These are phyloP conservation scores for Naegleria lovaniensis DNA, from an alignment of 208 protist genomes.

Conservation along the genomic window DNA sequence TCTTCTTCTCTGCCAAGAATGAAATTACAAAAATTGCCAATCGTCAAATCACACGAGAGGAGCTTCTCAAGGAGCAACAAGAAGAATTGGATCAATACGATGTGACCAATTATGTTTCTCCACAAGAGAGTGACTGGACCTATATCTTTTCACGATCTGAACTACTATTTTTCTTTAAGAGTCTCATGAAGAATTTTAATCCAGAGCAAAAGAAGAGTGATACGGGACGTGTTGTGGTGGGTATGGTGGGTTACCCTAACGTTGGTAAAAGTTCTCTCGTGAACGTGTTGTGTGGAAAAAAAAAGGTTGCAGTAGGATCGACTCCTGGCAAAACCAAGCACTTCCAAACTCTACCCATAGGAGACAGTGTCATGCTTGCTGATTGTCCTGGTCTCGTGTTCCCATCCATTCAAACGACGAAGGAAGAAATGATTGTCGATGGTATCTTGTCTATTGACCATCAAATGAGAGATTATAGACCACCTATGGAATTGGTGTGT, in stretches of 20 bases:
- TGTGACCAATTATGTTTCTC: not conserved
- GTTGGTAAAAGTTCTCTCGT: constrained; percentile 96
- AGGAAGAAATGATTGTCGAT: constrained; percentile 89
- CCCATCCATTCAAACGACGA: constrained; percentile 52
- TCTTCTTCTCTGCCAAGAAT: constrained; percentile 74
- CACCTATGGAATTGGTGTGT: constrained; percentile 42
- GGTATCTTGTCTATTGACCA: constrained; percentile 87
- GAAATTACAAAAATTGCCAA: not conserved
- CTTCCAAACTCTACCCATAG: constrained; percentile 89
- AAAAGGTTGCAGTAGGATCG: constrained; percentile 86
- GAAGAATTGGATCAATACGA: not conserved
- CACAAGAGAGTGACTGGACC: not conserved
- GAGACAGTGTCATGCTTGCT: constrained; percentile 82
- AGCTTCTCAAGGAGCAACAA: not conserved
- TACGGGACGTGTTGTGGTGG: constrained; percentile 60
- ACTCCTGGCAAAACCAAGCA: constrained; percentile 98
- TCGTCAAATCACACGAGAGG: not conserved
- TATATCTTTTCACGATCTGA: not conserved
- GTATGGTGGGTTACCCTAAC: constrained; percentile 96
- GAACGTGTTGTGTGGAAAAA: constrained; percentile 86
- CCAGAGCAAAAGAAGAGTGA: not conserved
- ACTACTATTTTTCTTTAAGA: not conserved
- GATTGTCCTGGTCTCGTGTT: constrained; percentile 94
- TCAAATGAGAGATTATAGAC: constrained; percentile 56
- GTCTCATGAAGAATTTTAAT: not conserved